Base-by-base conservation (phyloP, 768 basidiomycete genomes). In the Agrocybe praecox region DNA sequence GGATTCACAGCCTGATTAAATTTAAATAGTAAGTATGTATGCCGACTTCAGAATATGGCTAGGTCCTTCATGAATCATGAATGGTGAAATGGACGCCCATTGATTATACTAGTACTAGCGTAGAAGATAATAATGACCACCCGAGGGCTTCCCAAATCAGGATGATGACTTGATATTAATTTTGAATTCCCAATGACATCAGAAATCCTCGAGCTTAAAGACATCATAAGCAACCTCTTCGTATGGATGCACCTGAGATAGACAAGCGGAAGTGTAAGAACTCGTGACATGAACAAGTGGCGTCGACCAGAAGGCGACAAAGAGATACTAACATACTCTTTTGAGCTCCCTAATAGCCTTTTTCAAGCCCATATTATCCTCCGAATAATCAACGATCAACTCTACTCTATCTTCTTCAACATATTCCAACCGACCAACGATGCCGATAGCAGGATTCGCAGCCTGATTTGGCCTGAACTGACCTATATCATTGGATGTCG, bases 171-270 rank as follows among this genome's bases (percentile, higher is more conserved):
- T 22, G 21, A 18, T 22, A 52, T 24, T 26, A 9, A 40, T 7
- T 8, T 15, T 6, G 21, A 1, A 17, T 43, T 24, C 18, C n/a
- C n/a, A n/a, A n/a, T n/a, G n/a, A n/a, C n/a, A n/a, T n/a, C 62
- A 77, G 49, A 78, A 68, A 58, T 78, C 72, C 64, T 82, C 78
- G 2, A 81, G 65, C 44, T 72, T 76, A 65, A 83, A 81, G 2
- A 85, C 80, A 58, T 84, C 81, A 58, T 83, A 83, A 5, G 79
- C 82, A 47, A 84, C 80, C 64, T 83, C 79, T 67, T 84, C 83
- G 57, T 84, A 84, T 8, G 82, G 82, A 62, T 83, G 83, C 4
- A 77, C 72, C 82, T 84, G 54, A 56, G 26, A 18, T 10, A 10
- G 12, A 49, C 45, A 52, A n/a, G 29, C 19, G 32, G 43, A 21